Evolutionary conservation across 2,329 filamentous ascomycete genomes (phyloP).

Genomic region (Claviceps fusiformis): DNA sequence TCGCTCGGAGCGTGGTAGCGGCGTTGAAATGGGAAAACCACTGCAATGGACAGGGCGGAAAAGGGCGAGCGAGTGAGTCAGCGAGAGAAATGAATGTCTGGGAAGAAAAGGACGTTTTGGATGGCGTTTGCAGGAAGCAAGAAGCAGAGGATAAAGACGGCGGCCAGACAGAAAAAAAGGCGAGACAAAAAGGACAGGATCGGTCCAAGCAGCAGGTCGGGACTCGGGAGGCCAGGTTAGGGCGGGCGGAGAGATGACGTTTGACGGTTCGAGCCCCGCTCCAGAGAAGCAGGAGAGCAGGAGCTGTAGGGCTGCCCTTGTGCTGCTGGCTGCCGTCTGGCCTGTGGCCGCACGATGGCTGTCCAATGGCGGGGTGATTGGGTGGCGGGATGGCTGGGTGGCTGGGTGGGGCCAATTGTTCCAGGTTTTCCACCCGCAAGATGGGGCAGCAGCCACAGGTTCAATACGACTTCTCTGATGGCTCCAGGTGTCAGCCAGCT

Average conservation of each 20-base stretch:
- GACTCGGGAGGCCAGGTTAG: no score
- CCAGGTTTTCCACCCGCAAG: no score
- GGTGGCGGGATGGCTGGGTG: no score
- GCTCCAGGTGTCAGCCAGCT: no score
- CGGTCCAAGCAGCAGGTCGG: background rate
- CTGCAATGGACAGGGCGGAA: background rate
- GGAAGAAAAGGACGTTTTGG: background rate
- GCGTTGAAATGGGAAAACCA: no score
- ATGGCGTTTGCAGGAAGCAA: background rate
- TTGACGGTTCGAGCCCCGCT: constrained; percentile 3
- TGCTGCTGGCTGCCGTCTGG: no score
- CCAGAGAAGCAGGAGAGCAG: background rate
- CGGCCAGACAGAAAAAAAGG: background rate
- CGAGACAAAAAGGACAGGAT: no score
- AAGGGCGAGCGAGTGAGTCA: background rate
- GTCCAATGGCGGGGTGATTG: no score
- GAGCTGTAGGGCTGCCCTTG: no score
- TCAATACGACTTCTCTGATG: background rate
- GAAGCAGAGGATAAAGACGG: background rate
- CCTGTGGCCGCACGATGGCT: no score
- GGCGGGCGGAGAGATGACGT: constrained; percentile 6
- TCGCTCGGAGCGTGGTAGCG: background rate
- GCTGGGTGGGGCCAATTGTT: no score
- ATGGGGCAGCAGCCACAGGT: no score
- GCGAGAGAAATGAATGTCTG: background rate